phyloP scores from a whole-genome alignment of 116 monocot species.

The Zostera marina region DNA sequence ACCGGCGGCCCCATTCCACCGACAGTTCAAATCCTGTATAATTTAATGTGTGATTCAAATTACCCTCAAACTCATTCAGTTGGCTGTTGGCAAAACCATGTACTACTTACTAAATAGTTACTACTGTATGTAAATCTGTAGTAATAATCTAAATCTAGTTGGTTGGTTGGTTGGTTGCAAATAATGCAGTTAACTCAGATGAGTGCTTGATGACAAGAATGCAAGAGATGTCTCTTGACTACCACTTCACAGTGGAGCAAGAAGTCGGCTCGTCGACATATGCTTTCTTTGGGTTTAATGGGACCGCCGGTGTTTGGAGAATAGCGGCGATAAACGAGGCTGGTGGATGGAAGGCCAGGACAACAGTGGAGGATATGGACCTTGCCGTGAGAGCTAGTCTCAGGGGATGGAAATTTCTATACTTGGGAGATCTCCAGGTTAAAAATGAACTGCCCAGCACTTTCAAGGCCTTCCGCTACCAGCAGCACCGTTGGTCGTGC shows the following conservation, averaged over 20 bases:
- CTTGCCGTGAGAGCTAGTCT: slow-evolving; percentile 80
- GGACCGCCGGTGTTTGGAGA: slow-evolving; percentile 86
- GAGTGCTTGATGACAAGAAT: slow-evolving; percentile 25
- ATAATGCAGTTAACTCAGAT: slow-evolving; percentile 14
- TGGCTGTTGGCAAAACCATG: background rate
- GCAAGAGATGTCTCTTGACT: slow-evolving; percentile 23
- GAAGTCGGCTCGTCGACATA: slow-evolving; percentile 20
- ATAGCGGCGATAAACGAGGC: slow-evolving; percentile 69
- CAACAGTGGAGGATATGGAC: slow-evolving; percentile 94
- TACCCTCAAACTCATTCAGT: too few species aligned
- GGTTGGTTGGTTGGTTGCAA: background rate
- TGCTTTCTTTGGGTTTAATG: slow-evolving; percentile 23
- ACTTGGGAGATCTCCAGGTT: slow-evolving; percentile 57
- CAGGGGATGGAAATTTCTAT: slow-evolving; percentile 80
- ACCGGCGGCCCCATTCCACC: too few species aligned
- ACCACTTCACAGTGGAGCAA: slow-evolving; percentile 23
- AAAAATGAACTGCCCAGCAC: slow-evolving; percentile 64
- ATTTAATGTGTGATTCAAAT: too few species aligned
- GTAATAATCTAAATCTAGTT: too few species aligned
- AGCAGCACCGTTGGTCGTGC: slow-evolving; percentile 71
- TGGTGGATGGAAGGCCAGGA: slow-evolving; percentile 83
- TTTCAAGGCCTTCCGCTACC: slow-evolving; percentile 53
- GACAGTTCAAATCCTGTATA: too few species aligned
- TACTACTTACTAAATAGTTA: background rate
- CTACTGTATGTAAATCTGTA: too few species aligned